phyloP scores from a whole-genome alignment of 2,329 filamentous ascomycete species.

The Curvularia sp. region DNA sequence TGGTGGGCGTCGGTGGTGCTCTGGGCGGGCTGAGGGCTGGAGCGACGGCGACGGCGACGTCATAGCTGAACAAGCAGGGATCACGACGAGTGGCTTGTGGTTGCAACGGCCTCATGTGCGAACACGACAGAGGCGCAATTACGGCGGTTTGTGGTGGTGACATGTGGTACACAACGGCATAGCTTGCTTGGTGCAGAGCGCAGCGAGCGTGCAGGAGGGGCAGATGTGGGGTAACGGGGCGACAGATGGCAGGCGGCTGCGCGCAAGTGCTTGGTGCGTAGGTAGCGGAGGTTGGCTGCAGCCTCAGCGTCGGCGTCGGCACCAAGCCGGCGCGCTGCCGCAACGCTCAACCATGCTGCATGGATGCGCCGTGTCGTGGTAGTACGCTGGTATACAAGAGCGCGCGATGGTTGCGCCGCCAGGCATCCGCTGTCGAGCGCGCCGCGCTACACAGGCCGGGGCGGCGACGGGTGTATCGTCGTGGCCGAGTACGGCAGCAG shows the following conservation, averaged over 20 bases:
- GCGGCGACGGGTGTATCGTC: neutral
- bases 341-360: neutral
- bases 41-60: slow-evolving; percentile 23
- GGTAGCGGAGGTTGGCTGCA: neutral
- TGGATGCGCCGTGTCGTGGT: too few species aligned
- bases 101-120: slow-evolving; percentile 12
- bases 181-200: neutral
- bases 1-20: slow-evolving; percentile 28
- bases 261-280: neutral
- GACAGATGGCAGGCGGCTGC: neutral
- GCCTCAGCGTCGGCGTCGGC: too few species aligned
- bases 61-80: slow-evolving; percentile 19
- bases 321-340: neutral
- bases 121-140: neutral
- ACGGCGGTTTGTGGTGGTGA: neutral
- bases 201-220: slow-evolving; percentile 1
- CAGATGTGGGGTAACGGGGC: slow-evolving; percentile 6
- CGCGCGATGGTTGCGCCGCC: neutral
- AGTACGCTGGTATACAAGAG: too few species aligned
- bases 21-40: slow-evolving; percentile 19
- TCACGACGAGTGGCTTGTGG: slow-evolving; percentile 16
- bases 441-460: neutral
- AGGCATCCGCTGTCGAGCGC: neutral
- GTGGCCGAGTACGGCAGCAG: neutral
- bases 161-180: neutral